Base-by-base conservation (phyloP, 106 monocot species). In the Iris macrosiphon region DNA sequence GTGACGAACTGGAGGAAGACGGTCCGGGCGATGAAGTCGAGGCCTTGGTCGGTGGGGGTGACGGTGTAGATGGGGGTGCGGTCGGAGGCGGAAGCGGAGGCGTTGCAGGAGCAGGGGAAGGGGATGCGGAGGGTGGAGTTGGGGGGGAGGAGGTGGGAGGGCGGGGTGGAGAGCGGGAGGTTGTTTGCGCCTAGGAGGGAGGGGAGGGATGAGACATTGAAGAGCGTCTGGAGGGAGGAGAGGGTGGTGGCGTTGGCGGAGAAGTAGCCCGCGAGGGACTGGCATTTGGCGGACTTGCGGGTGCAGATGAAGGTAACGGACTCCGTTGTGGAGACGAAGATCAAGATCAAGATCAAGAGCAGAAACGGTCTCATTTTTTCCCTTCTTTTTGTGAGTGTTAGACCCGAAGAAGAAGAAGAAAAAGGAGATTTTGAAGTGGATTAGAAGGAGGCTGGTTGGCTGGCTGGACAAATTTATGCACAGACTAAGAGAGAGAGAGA, bases 241-340 rank as follows among this genome's bases (percentile, higher is more conserved):
- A 64, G 69, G 64, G 87, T 87, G 57, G 92, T 92, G 65, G 62
- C 54, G 61, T 87, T 87, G 12, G 38, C 7, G 24, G 82, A 54
- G 7, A 49, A 35, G 74, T 79, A 83, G 70, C 73, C 79, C 30
- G 74, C 20, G 3, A 92, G 64, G 35, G 81, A 60, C 52, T 76
- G 67, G 62, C 92, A 92, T 24, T 59, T 55, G 46, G 54, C 20
- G 26, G 57, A 57, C 41, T 20, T 41, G 24, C 55, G 1, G 55
- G 29, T 60, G 87, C 92, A 92, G 7, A 37, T 40, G 74, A 92
- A 92, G 11, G 41, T 16, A 19, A 49, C 57, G 9, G 81, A 62
- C 14, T 18, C 7, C 3, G 62, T 40, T 22, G 43, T 9, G 22
- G 55, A 21, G n/a, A 46, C 14, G 12, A 38, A 26, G 37, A 7